Evolutionary conservation across 2,329 filamentous ascomycete genomes (phyloP), one percentile per base, ranked within the genome.

Genomic region (Aspergillus glaucus): DNA sequence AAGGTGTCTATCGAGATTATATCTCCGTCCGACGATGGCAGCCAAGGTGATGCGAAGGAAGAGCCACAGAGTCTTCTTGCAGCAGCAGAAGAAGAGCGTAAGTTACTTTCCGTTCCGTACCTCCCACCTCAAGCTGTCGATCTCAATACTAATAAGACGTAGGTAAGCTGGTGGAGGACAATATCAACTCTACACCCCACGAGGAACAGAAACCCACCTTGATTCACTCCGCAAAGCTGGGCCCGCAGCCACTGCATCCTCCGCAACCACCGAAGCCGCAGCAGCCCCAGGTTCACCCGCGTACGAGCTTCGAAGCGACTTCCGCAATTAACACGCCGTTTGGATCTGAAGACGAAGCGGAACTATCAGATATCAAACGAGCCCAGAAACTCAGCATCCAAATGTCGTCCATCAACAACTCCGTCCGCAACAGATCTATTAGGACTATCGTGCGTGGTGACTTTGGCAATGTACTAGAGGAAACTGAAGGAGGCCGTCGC

Each of bases 371-470:
- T 57, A 88, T 97, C 58, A 88, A 87, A 67, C 82, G 86, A 30
- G 93, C 93, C 0, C 93, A 97, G 68, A 88, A 86, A 54, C 79
- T 98, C 44, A 80, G 84, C 1, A 80, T 97, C 52, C 84, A 84
- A 44, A 84, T 91, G 71, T 95, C 90, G 0, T 80, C 85, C 6
- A 84, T 95, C 40, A 72, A 75, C 52, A 82, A 87, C 52, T 86
- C 84, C 9, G 87, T 85, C 2, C 84, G 84, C 1, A 86, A 92
- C 64, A 85, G 93, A 34, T 87, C 88, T 8, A 86, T 97, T 22
- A 86, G 90, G 17, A 93, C 94, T 53, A 87, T 97, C 51, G 85
- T 95, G 55, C 85, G 93, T 12, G 93, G 93, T 36, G 88, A 97
- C 57, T 96, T 88, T 64, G 73, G 74, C 44, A 57, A 57, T 21